Evolutionary conservation across 345 rosid species (phyloP).

Genomic region (Hirschfeldia incana): DNA sequence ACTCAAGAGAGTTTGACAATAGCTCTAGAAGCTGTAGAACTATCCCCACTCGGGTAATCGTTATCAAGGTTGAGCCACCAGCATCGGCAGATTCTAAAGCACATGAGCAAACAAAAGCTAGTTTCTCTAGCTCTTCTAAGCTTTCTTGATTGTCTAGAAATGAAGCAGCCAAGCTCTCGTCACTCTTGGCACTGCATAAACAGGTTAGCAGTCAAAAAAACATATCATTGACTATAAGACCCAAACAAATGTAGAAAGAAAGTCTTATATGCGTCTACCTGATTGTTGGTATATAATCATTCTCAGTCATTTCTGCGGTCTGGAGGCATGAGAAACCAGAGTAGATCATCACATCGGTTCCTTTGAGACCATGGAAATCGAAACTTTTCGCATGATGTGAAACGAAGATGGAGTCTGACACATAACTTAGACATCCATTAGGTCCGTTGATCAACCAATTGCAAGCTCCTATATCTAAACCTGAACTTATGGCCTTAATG

Average conservation of each 20-base stretch:
- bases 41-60: slow-evolving; percentile 57
- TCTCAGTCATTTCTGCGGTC: slow-evolving; percentile 2
- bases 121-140: slow-evolving; percentile 63
- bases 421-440: slow-evolving; percentile 49
- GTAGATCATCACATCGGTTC: slow-evolving; percentile 60
- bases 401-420: slow-evolving; percentile 59
- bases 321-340: slow-evolving; percentile 54
- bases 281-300: slow-evolving; percentile 37
- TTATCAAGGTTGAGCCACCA: slow-evolving; percentile 78
- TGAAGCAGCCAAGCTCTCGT: slow-evolving; percentile 43
- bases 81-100: slow-evolving; percentile 59
- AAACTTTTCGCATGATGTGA: slow-evolving; percentile 63
- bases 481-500: slow-evolving; percentile 76
- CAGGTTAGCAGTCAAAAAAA: neutral
- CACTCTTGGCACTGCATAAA: slow-evolving; percentile 26
- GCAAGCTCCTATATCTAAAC: slow-evolving; percentile 87
- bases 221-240: neutral
- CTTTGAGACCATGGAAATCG: slow-evolving; percentile 53
- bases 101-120: slow-evolving; percentile 68
- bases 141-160: slow-evolving; percentile 47
- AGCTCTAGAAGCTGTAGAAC: slow-evolving; percentile 68
- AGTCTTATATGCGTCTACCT: slow-evolving; percentile 42
- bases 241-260: neutral
- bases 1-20: slow-evolving; percentile 51
- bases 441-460: slow-evolving; percentile 75